Evolutionary conservation across 1,284 basidiomycete species (phyloP).

Genomic region (Cystobasidium sp.): DNA sequence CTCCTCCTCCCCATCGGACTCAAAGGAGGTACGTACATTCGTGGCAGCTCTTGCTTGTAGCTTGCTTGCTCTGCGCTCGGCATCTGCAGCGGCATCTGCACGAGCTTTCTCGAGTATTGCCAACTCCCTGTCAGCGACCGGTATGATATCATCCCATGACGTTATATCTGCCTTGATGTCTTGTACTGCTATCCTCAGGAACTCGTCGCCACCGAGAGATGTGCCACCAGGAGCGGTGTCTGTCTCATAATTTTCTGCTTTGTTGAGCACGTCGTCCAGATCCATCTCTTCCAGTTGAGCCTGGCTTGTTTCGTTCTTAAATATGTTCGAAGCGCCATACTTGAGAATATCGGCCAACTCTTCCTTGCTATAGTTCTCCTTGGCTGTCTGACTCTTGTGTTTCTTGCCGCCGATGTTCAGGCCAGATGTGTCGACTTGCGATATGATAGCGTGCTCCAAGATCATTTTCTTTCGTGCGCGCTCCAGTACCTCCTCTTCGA

Average conservation of each 20-base stretch:
- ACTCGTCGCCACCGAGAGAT: constrained; percentile 94
- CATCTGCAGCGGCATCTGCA: constrained; percentile 65
- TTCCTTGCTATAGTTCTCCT: constrained; percentile 92
- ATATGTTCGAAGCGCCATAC: constrained; percentile 98
- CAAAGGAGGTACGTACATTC: constrained; percentile 80
- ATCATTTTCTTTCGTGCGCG: constrained; percentile 99
- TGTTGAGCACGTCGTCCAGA: constrained; percentile 94
- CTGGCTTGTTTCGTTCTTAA: constrained; percentile 92
- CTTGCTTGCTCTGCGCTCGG: constrained; percentile 62
- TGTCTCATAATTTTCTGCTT: constrained; percentile 97
- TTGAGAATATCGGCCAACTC: constrained; percentile 98
- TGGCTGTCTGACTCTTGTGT: constrained; percentile 71
- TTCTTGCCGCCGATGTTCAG: constrained; percentile 76
- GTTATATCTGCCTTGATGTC: constrained; percentile 97
- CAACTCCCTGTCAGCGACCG: constrained; percentile 84
- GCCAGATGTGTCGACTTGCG: constrained; percentile 99
- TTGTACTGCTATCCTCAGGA: constrained; percentile 94
- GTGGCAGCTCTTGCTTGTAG: constrained; percentile 72
- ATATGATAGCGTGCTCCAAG: constrained; percentile 98
- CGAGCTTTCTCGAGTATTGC: constrained; percentile 65
- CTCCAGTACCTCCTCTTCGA: constrained; percentile 98
- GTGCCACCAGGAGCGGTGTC: constrained; percentile 67
- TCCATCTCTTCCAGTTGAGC: constrained; percentile 99
- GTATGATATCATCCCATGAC: constrained; percentile 97
- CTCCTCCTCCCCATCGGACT: constrained; percentile 65